Evolutionary conservation across 2,329 filamentous ascomycete genomes (phyloP).

Genomic region (Exserohilum rostratum): DNA sequence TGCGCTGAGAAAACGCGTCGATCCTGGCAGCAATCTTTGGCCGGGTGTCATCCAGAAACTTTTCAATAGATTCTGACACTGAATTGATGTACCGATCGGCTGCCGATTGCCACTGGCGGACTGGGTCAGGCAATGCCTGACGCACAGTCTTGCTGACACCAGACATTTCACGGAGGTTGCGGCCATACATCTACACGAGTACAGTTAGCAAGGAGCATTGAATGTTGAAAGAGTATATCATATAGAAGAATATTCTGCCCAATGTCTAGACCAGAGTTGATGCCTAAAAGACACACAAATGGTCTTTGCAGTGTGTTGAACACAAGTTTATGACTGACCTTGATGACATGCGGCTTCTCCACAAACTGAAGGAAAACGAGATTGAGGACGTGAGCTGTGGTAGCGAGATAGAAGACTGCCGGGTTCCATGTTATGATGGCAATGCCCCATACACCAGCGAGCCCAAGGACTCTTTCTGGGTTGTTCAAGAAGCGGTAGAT

Average conservation of each 20-base stretch:
- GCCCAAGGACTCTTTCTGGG: conserved; percentile 89
- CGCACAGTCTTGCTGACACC: conserved; percentile 91
- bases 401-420: conserved; percentile 82
- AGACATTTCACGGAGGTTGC: conserved; percentile 81
- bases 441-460: conserved; percentile 93
- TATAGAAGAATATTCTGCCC: too few relatives aligned
- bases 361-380: conserved; percentile 90
- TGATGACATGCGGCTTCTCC: conserved; percentile 87
- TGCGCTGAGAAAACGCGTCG: conserved; percentile 85
- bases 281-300: too few relatives aligned
- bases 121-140: conserved; percentile 79
- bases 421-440: conserved; percentile 92
- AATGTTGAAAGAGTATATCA: background rate
- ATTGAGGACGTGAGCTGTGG: conserved; percentile 83
- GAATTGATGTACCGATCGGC: conserved; percentile 88
- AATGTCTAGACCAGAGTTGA: background rate
- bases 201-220: background rate
- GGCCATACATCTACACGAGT: conserved; percentile 71
- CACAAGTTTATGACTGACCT: background rate
- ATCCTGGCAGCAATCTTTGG: conserved; percentile 87
- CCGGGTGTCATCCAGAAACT: conserved; percentile 82
- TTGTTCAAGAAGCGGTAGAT: conserved; percentile 99
- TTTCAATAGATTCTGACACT: conserved; percentile 86
- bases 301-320: background rate
- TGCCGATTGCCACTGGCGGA: conserved; percentile 83